Conservation (phyloP, 2,329 filamentous ascomycete species). For the Venturia nashicola region DNA sequence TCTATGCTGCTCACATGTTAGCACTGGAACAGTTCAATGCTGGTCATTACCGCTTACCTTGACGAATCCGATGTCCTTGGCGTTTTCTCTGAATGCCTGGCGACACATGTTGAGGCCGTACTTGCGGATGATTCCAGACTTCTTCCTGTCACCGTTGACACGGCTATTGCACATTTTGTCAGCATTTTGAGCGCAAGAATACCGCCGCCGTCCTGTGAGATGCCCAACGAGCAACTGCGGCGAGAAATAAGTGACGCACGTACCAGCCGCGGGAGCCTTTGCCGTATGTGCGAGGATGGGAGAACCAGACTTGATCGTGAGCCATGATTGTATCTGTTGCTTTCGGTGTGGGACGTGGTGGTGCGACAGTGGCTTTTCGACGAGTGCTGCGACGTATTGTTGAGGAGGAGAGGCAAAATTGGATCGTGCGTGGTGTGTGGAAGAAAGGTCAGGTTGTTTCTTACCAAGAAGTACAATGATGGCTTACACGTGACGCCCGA, state of each 20-base stretch:
- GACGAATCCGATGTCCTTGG: slow-evolving; percentile 53
- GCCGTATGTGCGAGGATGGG: slow-evolving; percentile 90
- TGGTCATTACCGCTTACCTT: slow-evolving; percentile 34
- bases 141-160: slow-evolving; percentile 50
- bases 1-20: not conserved
- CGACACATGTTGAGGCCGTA: slow-evolving; percentile 83
- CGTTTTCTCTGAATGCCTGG: slow-evolving; percentile 60
- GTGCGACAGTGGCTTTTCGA: too few relatives aligned
- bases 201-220: not conserved
- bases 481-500: too few relatives aligned
- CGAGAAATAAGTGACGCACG: slow-evolving; percentile 25
- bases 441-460: too few relatives aligned
- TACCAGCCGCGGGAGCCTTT: slow-evolving; percentile 93
- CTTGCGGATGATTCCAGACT: slow-evolving; percentile 98
- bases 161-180: not conserved
- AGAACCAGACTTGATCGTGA: slow-evolving; percentile 98
- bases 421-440: too few relatives aligned
- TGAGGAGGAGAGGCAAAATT: too few relatives aligned
- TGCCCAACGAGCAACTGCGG: not conserved
- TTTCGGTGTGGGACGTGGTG: not conserved
- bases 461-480: too few relatives aligned
- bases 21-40: not conserved
- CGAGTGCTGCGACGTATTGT: too few relatives aligned
- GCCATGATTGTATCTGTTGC: slow-evolving; percentile 49
- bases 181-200: not conserved